These are phyloP conservation scores for Volvariella volvacea DNA, from an alignment of 1,284 basidiomycete species.

Conservation along the genomic window DNA sequence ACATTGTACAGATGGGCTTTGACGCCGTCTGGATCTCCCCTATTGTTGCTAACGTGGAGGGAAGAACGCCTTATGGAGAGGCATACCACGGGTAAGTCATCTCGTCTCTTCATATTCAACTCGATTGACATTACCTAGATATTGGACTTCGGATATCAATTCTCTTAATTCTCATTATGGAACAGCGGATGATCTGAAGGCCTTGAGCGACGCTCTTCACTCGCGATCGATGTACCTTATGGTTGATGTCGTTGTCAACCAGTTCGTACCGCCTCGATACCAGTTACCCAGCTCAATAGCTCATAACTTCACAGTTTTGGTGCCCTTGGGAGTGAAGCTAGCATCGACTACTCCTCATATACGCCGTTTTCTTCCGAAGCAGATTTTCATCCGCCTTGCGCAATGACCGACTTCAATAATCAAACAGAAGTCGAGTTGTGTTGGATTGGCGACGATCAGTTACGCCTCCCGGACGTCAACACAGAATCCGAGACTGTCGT, in stretches of 20 bases:
- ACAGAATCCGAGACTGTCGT: conserved; percentile 60
- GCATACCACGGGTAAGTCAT: conserved; percentile 50
- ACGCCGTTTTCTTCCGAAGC: conserved; percentile 27
- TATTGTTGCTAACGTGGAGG: conserved; percentile 58
- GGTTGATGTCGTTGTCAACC: conserved; percentile 75
- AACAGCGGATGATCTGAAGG: conserved; percentile 53
- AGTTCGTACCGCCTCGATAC: conserved; percentile 22
- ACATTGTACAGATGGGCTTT: conserved; percentile 72
- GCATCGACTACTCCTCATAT: conserved; percentile 30
- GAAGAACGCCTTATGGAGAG: conserved; percentile 53
- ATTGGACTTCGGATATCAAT: conserved; percentile 58
- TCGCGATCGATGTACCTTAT: conserved; percentile 69
- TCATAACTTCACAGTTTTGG: conserved; percentile 1
- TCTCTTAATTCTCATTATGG: conserved; percentile 64
- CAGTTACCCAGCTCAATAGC: conserved; percentile 3
- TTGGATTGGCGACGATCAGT: conserved; percentile 64
- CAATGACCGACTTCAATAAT: conserved; percentile 46
- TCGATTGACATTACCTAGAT: conserved; percentile 20
- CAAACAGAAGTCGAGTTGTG: conserved; percentile 66
- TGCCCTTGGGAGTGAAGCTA: neutral
- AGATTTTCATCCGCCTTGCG: conserved; percentile 29
- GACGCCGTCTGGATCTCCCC: conserved; percentile 70
- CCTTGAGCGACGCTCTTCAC: conserved; percentile 57
- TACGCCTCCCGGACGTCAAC: conserved; percentile 65
- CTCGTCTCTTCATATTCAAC: neutral